Conservation (phyloP, 257 asterid genomes). For the Galeopsis tetrahit region DNA sequence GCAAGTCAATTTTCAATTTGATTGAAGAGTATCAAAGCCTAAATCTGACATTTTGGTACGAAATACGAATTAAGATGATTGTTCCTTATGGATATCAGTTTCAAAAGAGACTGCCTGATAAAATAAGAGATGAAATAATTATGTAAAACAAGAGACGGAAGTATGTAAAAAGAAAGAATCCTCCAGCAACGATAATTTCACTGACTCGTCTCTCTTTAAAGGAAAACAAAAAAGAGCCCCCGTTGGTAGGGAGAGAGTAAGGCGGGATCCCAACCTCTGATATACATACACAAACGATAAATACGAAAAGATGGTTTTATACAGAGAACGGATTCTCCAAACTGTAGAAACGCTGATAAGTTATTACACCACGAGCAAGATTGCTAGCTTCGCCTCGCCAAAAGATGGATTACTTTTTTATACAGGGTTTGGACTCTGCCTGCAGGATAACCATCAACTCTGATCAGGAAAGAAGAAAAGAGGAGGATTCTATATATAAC, state of each 20-base stretch:
- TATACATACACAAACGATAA: not conserved
- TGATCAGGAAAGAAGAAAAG: not conserved
- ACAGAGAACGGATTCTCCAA: slow-evolving; percentile 31
- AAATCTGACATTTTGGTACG: not conserved
- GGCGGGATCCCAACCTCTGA: not conserved
- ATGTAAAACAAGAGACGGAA: not conserved
- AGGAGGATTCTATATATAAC: too few relatives aligned
- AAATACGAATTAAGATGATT: too few relatives aligned
- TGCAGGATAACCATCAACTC: slow-evolving; percentile 32
- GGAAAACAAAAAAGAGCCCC: not conserved
- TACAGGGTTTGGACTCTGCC: slow-evolving; percentile 48
- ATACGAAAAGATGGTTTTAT: slow-evolving; percentile 5
- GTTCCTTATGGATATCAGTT: not conserved
- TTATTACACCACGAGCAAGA: slow-evolving; percentile 23
- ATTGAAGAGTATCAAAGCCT: not conserved
- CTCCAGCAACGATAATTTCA: not conserved
- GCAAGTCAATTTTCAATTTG: not conserved
- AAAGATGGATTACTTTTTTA: slow-evolving; percentile 36
- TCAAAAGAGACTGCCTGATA: not conserved
- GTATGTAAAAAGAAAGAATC: not conserved
- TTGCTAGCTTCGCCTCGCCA: slow-evolving; percentile 14
- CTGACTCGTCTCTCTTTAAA: not conserved
- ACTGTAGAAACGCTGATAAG: slow-evolving; percentile 30
- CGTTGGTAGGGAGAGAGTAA: not conserved
- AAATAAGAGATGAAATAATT: not conserved